Evolutionary conservation across 768 basidiomycete genomes (phyloP).

Genomic region (Suillus ampliporus): DNA sequence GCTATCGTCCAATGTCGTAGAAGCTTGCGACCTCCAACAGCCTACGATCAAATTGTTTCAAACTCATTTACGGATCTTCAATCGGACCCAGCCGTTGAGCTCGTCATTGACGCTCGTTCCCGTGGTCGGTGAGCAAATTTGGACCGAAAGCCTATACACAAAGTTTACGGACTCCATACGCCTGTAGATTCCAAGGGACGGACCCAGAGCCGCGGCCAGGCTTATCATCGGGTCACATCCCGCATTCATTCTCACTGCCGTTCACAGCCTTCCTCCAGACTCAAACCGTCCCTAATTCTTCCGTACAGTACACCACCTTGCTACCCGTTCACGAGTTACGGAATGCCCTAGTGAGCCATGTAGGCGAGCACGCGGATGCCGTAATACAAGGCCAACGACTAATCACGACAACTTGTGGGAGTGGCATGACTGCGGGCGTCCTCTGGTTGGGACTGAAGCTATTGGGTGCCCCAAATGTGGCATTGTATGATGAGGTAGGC

Average conservation of each 20-base stretch:
- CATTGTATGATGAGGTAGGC: constrained; percentile 93
- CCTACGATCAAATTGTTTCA: constrained; percentile 78
- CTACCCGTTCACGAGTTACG: constrained; percentile 62
- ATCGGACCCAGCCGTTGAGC: constrained; percentile 52
- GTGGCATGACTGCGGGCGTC: constrained; percentile 97
- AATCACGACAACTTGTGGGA: constrained; percentile 86
- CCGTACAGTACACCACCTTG: constrained; percentile 62
- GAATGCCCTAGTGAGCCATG: constrained; percentile 59
- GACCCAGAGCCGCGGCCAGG: constrained; percentile 91
- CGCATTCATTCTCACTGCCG: constrained; percentile 82
- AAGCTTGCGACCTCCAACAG: constrained; percentile 45
- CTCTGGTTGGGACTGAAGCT: constrained; percentile 92
- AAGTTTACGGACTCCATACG: constrained; percentile 11
- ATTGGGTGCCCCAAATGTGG: constrained; percentile 62
- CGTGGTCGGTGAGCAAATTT: constrained; percentile 65
- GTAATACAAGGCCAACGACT: constrained; percentile 64
- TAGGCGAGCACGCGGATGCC: constrained; percentile 65
- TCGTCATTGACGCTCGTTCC: constrained; percentile 90
- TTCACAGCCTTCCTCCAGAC: constrained; percentile 74
- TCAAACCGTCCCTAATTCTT: constrained; percentile 38
- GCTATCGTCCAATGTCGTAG: constrained; percentile 37
- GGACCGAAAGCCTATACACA: constrained; percentile 7
- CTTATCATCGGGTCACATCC: constrained; percentile 91
- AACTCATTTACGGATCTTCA: constrained; percentile 63
- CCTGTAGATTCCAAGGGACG: constrained; percentile 71